A percentile compares a stretch with the other conserved stretches of the same genome.
phyloP scores from a whole-genome alignment of 441 rosid genomes.

The Daphne laureola region DNA sequence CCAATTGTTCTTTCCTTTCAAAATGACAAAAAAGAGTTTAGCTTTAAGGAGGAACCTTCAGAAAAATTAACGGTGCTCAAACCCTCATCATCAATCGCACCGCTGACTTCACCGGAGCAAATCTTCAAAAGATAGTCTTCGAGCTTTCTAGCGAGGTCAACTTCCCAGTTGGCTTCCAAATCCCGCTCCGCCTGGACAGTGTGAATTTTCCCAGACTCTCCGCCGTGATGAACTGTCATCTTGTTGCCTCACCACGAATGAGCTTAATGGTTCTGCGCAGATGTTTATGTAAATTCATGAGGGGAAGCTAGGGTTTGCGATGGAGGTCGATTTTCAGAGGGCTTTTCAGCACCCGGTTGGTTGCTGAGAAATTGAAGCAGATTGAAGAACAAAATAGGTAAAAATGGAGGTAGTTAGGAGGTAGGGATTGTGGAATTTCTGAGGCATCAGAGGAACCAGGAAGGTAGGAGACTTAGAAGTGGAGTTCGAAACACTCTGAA shows the following conservation, averaged over 20 bases:
- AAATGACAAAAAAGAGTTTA: neutral
- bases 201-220: conserved; percentile 34
- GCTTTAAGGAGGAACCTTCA: conserved; percentile 46
- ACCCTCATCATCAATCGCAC: conserved; percentile 38
- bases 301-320: neutral
- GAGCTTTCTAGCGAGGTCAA: conserved; percentile 68
- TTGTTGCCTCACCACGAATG: conserved; percentile 3
- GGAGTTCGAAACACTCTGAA: conserved; percentile 5
- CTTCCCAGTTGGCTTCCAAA: conserved; percentile 86
- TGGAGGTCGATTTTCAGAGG: neutral
- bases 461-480: neutral
- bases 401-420: neutral
- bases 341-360: conserved; percentile 5
- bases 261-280: neutral
- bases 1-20: neutral
- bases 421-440: neutral
- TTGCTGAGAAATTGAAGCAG: conserved; percentile 13
- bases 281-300: conserved; percentile 3
- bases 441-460: neutral
- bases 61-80: conserved; percentile 59
- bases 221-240: conserved; percentile 23
- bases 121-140: conserved; percentile 80
- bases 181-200: conserved; percentile 80
- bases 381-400: neutral
- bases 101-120: conserved; percentile 72